phyloP scores from a whole-genome alignment of 106 monocot species.

The Dioscorea alata region DNA sequence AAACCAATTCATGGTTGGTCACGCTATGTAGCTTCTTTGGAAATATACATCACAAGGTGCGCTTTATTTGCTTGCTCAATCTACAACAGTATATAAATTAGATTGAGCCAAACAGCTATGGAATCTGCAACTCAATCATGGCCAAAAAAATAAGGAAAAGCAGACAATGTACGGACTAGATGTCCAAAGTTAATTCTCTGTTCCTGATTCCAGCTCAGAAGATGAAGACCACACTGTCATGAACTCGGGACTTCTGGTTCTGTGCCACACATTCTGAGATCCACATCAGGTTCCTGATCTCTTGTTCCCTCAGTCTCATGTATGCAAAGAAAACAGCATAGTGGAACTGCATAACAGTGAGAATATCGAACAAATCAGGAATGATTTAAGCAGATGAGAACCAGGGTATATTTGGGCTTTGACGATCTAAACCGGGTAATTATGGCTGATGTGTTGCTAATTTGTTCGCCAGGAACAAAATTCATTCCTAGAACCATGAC shows the following conservation, averaged over 20 bases:
- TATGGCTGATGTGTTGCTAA: not conserved
- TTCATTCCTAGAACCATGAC: not conserved
- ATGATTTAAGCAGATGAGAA: too few species aligned
- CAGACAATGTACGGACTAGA: too few species aligned
- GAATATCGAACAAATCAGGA: not conserved
- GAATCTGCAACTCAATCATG: too few species aligned
- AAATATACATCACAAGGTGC: too few species aligned
- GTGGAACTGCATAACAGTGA: conserved; percentile 65
- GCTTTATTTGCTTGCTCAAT: too few species aligned
- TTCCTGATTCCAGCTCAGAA: not conserved
- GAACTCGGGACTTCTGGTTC: conserved; percentile 61
- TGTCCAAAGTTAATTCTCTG: too few species aligned
- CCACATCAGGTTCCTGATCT: conserved; percentile 98
- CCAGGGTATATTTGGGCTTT: not conserved
- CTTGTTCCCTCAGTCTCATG: conserved; percentile 19
- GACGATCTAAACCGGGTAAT: not conserved
- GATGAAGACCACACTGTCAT: conserved; percentile 6
- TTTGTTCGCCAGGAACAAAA: not conserved
- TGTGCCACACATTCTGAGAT: conserved; percentile 96
- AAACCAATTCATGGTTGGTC: too few species aligned
- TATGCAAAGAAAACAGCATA: conserved; percentile 94
- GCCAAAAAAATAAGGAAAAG: too few species aligned
- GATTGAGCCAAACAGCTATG: too few species aligned
- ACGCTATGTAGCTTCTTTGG: too few species aligned
- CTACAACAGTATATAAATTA: too few species aligned